Percentiles rank a stretch among this genome's conserved stretches.
Conservation (phyloP, 1,284 basidiomycete genomes). For the Trametes versicolor region DNA sequence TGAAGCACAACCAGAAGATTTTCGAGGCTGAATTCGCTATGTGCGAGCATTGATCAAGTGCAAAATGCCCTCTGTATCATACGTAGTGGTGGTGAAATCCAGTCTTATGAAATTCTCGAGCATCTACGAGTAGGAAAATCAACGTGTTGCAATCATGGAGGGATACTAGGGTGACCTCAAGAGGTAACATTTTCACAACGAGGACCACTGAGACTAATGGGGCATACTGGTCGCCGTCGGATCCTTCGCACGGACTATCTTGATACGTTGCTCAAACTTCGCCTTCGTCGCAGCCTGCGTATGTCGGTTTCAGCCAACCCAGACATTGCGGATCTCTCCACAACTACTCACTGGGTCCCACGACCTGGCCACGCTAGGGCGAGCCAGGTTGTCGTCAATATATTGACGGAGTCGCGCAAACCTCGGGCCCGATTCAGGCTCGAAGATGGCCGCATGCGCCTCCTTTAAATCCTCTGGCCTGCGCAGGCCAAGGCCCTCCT, state of each 20-base stretch:
- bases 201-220: no score
- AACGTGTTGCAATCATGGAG: no score
- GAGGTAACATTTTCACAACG: no score
- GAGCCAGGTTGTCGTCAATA: conserved; percentile 1
- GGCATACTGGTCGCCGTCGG: no score
- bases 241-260: neutral
- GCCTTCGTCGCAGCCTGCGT: neutral
- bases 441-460: neutral
- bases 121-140: no score
- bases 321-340: no score
- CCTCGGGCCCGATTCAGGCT: neutral
- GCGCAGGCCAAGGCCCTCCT: conserved; percentile 44
- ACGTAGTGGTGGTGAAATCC: no score
- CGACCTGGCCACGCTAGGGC: neutral
- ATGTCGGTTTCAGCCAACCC: neutral
- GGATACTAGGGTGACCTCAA: no score
- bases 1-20: conserved; percentile 20
- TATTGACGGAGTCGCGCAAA: neutral
- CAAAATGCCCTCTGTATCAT: neutral
- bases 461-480: conserved; percentile 40
- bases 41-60: conserved; percentile 27
- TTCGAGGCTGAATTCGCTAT: conserved; percentile 32
- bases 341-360: neutral
- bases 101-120: no score
- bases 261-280: neutral